Evolutionary conservation across 805 yeast genomes (phyloP).

Genomic region (Starmerella etchellsii): DNA sequence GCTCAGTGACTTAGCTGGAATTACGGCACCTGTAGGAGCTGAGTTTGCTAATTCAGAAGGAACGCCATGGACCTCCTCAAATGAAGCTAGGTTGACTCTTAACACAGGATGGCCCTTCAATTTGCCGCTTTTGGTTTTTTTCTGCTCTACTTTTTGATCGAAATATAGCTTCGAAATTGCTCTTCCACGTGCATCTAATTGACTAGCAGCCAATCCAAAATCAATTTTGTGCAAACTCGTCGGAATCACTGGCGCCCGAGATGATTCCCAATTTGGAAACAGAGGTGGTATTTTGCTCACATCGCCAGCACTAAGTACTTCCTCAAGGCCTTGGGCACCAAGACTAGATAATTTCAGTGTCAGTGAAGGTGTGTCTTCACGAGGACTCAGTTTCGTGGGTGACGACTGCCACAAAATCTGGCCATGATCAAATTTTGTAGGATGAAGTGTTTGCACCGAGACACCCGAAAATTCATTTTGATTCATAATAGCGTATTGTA

Average conservation of each 20-base stretch:
- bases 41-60: too few relatives aligned
- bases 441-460: constrained; percentile 80
- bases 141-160: constrained; percentile 12
- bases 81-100: constrained; percentile 13
- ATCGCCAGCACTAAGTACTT: constrained; percentile 22
- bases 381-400: constrained; percentile 30
- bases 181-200: constrained; percentile 16
- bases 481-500: constrained; percentile 64
- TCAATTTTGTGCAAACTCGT: constrained; percentile 11
- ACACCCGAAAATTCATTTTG: constrained; percentile 61
- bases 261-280: background rate
- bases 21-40: too few relatives aligned
- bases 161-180: constrained; percentile 19
- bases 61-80: too few relatives aligned
- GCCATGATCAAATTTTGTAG: constrained; percentile 74
- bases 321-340: constrained; percentile 49
- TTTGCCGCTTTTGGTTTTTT: constrained; percentile 4
- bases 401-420: constrained; percentile 47
- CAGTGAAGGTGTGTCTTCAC: constrained; percentile 37
- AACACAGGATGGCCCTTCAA: constrained; percentile 7
- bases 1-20: background rate
- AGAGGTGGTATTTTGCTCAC: background rate
- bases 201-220: background rate
- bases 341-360: constrained; percentile 39
- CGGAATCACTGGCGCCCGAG: constrained; percentile 14